phyloP scores from a whole-genome alignment of 805 yeast genomes.

The Kodamaea sagamina region DNA sequence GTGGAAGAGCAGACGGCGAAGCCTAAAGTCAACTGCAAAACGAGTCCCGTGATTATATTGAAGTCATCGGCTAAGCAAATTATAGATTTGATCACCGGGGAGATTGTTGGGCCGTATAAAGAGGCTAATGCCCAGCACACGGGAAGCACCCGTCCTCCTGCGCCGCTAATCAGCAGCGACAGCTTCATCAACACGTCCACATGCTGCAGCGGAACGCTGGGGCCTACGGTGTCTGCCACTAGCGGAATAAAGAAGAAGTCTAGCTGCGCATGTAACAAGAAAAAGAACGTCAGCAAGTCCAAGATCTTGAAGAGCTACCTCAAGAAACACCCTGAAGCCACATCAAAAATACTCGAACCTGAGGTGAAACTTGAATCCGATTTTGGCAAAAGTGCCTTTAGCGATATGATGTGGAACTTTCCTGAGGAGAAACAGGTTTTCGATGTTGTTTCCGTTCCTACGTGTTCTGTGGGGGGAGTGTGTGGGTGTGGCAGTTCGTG shows the following conservation, averaged over 20 bases:
- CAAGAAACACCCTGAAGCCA: not conserved
- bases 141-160: constrained; percentile 21
- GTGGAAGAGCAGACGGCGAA: constrained; percentile 14
- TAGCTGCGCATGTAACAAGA: constrained; percentile 30
- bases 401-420: not conserved
- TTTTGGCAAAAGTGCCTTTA: not conserved
- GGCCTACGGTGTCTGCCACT: constrained; percentile 2
- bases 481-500: constrained; percentile 42
- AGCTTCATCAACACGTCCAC: constrained; percentile 37
- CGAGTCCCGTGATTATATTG: constrained; percentile 33
- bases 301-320: constrained; percentile 27
- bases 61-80: constrained; percentile 43
- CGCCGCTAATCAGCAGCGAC: constrained; percentile 29
- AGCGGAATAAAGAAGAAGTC: constrained; percentile 27
- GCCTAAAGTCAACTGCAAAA: constrained; percentile 1
- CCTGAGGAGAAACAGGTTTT: constrained; percentile 17
- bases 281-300: constrained; percentile 33
- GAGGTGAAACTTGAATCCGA: constrained; percentile 4
- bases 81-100: constrained; percentile 38
- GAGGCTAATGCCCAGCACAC: constrained; percentile 17
- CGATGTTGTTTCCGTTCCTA: constrained; percentile 31
- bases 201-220: constrained; percentile 31
- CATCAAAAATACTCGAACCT: not conserved
- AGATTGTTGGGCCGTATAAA: constrained; percentile 42
- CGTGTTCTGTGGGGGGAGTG: constrained; percentile 38